Base-by-base conservation (phyloP, 176 grass and related monocot species). In the Zea mays region DNA sequence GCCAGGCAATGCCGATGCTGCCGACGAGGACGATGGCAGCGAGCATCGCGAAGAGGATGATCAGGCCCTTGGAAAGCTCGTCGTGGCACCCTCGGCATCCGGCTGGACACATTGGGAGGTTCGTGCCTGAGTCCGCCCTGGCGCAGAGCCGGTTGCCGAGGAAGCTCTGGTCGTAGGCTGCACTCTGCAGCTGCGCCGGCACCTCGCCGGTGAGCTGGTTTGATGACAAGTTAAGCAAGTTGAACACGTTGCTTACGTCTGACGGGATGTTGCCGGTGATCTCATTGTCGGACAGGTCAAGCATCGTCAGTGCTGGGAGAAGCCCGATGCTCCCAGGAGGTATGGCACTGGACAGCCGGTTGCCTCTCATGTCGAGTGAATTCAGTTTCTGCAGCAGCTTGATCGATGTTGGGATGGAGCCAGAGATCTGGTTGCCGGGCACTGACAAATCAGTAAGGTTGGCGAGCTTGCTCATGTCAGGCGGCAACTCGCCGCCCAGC, bases 131-230 rank as follows among this genome's bases (percentile, higher is more conserved):
- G 55, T 5, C 9, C 8, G 78, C 27, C 15, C 48, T 42, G 21
- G 88, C 79, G 56, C 93, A 97, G 79, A 97, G 93, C 10, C 81
- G 74, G 57, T 93, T 97, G 69, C 69, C 84, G 15, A 88, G 71
- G 75, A 97, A 97, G 73, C 93, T 93, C 12, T 39, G 65, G 46
- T 86, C 80, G 67, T 87, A 93, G n/a, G 85, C 90, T 35, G 69
- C 33, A 9, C 8, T 88, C 90, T 90, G 85, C 11, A 93, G 73
- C 70, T 27, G 12, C 3, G 2, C 20, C 2, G 90, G 93, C n/a
- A 97, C 87, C 88, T 82, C 60, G 6, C 93, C 93, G 9, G 77
- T 85, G 49, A 97, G 90, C 16, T 78, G 67, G 73, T 97, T 97
- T 2, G 57, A 81, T 0, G 93, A 97, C 40, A 97, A 7, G 71